These are phyloP conservation scores for Xylaria curta DNA, from an alignment of 495 filamentous ascomycete species.

Conservation along the genomic window DNA sequence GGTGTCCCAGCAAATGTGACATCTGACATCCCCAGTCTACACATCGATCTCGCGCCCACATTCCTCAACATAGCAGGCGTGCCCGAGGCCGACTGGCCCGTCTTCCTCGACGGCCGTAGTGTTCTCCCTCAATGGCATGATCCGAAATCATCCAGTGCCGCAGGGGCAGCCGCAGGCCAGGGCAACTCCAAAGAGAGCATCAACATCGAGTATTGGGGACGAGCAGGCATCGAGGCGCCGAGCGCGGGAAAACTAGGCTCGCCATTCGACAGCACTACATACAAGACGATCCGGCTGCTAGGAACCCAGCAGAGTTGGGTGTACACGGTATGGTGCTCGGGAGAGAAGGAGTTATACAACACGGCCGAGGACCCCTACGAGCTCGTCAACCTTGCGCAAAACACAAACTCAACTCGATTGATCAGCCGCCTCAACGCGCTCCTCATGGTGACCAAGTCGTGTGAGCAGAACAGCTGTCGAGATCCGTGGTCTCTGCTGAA, in stretches of 20 bases:
- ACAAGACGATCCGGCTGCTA: constrained; percentile 56
- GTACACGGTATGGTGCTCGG: constrained; percentile 60
- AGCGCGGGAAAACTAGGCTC: constrained; percentile 27
- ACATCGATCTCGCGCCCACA: constrained; percentile 26
- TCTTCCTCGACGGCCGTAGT: constrained; percentile 27
- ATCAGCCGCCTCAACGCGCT: constrained; percentile 55
- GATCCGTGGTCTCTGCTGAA: constrained; percentile 58
- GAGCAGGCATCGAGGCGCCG: constrained; percentile 45
- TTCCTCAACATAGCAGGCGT: constrained; percentile 26
- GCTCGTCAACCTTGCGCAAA: constrained; percentile 20
- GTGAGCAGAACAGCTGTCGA: constrained; percentile 52
- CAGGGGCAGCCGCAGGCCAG: constrained; percentile 25
- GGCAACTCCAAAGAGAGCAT: constrained; percentile 49
- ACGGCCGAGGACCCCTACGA: constrained; percentile 27
- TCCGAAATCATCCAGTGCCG: constrained; percentile 20
- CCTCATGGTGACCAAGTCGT: constrained; percentile 59
- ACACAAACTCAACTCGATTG: constrained; percentile 16
- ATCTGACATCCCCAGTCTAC: constrained; percentile 15
- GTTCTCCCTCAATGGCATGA: constrained; percentile 24
- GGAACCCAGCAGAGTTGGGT: constrained; percentile 51
- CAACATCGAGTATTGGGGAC: constrained; percentile 61
- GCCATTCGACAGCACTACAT: constrained; percentile 50
- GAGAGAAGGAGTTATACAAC: constrained; percentile 60
- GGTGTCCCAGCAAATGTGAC: constrained; percentile 41
- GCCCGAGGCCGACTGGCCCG: constrained; percentile 28